Base-by-base conservation (phyloP, 1,139 yeast genomes). In the Pichia inconspicua region DNA sequence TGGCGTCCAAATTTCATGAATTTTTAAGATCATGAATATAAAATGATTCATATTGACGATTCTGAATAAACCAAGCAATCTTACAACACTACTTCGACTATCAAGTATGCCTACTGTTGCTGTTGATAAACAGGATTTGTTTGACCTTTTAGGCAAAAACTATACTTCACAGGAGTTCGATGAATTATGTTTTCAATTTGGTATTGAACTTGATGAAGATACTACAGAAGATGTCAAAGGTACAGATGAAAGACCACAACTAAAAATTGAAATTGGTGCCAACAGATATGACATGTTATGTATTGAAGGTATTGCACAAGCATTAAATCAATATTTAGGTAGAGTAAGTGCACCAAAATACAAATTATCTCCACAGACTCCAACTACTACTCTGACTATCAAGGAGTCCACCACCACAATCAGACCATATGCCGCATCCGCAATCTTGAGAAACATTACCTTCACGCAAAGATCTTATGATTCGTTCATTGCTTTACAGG, bases 221-320 rank as follows among this genome's bases (percentile, higher is more conserved):
- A 80, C 86, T 59, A 85, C 94, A 43, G 88, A 84, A 45, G 94
- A 84, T 46, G 83, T 86, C 54, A 73, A 72, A 58, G 83, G 77
- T 49, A 82, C 78, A 43, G 83, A 80, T 53, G 97, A 90, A 70
- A 87, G 97, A 67, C 97, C 99, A 25, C 95, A 90, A 69, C 76
- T 88, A 61, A 94, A 94, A 71, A 89, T 94, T 62, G 99, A 94
- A 67, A 83, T 94, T 56, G 97, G 97, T 49, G 99, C 99, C 55
- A 94, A 94, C 71, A 80, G 98, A 72, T 94, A 92, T 64, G 99
- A 92, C 66, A 82, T 94, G 92, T 80, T 94, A 58, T 94, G 98
- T 73, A 84, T 89, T 56, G 99, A 94, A 69, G 99, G 99, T 63
- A 90, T 94, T 67, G 88, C 97, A 1, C 95, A 89, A 64, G 94